Base-by-base conservation (phyloP, 1,284 basidiomycete species). In the Chondrostereum purpureum region DNA sequence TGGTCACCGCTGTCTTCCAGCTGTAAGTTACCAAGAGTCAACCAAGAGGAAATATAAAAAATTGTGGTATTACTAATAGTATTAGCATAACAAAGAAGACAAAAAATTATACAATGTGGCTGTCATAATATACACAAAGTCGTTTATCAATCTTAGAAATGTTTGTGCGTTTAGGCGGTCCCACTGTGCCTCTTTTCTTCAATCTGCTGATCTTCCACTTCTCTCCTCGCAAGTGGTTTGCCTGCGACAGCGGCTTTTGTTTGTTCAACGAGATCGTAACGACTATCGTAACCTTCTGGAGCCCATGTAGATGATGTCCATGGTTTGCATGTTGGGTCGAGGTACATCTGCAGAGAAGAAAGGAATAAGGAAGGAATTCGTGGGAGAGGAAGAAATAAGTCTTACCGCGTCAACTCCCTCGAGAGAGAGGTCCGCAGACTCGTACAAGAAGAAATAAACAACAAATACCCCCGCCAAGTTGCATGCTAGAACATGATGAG, bases 361-460 rank as follows among this genome's bases (percentile, higher is more conserved):
- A 45, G 34, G 36, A 42, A 22, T 23, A 35, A 33, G 45, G 36
- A 4, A 48, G 39, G 33, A 24, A 35, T 19, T 39, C 42, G 33
- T 38, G 39, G 39, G 34, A 11, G 38, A 46, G 5, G n/a, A n/a
- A n/a, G n/a, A n/a, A n/a, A n/a, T n/a, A n/a, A n/a, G 16, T 54
- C 65, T 38, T 51, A 75, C 74, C 54, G 69, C 66, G 58, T 89
- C 80, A 41, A 89, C 82, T 49, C 66, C 70, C 63, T 89, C 87
- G 22, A 89, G 70, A 8, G 78, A 76, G 43, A 89, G 69, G 53
- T 80, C 75, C 5, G 78, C 74, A 11, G 80, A 80, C 58, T 89
- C 87, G 67, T 88, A 89, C 2, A 90, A 70, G 76, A 88, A 88
- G 58, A 88, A 71, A 61, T 71, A 88, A 4, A 88, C 86, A 50